Percentiles rank a stretch among this genome's conserved stretches.
Conservation (phyloP, 179 eudicot species). For the Heliamphora pulchella region DNA sequence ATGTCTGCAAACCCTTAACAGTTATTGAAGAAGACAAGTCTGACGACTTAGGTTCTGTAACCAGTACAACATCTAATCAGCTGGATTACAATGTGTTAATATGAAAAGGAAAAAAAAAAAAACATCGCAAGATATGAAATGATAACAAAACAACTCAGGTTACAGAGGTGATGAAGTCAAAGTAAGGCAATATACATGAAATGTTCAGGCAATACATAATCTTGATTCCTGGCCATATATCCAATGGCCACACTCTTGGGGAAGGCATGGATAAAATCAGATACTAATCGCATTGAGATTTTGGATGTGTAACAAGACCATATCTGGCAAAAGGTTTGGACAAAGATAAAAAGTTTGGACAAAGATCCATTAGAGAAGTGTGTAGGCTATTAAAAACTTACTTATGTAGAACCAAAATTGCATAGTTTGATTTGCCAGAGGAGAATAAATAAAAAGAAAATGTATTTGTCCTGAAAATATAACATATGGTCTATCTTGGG, state of each 20-base stretch:
- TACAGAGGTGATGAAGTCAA: neutral
- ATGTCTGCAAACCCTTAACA: constrained; percentile 31
- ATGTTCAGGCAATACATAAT: constrained; percentile 9
- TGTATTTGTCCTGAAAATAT: neutral
- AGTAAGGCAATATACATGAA: neutral
- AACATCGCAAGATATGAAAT: neutral
- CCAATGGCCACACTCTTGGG: neutral
- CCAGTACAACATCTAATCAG: constrained; percentile 7
- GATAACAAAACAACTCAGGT: neutral
- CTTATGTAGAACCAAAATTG: neutral
- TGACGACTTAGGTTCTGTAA: constrained; percentile 30
- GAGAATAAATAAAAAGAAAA: neutral
- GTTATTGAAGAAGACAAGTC: constrained; percentile 34
- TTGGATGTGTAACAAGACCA: neutral
- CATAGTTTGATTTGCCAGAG: neutral
- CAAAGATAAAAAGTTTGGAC: neutral
- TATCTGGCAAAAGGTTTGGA: neutral
- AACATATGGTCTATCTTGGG: neutral
- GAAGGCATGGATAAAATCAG: neutral
- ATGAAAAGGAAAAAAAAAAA: neutral
- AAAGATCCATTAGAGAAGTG: neutral
- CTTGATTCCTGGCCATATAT: neutral
- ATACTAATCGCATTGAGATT: neutral
- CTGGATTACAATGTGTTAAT: neutral
- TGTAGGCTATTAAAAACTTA: neutral